These are phyloP conservation scores for Schizosaccharomyces lindneri DNA, from an alignment of 805 yeast genomes.

Conservation along the genomic window DNA sequence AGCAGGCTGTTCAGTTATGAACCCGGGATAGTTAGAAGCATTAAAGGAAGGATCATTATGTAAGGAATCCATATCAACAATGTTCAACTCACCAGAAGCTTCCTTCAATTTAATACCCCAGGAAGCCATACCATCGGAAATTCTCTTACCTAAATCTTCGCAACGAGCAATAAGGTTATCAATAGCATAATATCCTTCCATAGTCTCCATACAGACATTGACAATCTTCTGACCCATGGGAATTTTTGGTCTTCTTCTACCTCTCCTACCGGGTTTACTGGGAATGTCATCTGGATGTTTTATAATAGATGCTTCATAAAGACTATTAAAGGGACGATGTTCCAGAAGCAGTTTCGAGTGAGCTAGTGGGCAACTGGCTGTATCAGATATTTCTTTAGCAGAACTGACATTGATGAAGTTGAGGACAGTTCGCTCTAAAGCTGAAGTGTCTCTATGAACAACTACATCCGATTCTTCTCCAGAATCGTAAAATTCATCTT, in stretches of 20 bases:
- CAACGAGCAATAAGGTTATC: constrained; percentile 76
- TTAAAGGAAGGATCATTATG: not conserved
- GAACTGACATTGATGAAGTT: not conserved
- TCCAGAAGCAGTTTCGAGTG: not conserved
- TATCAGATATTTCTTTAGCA: not conserved
- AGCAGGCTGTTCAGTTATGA: constrained; percentile 45
- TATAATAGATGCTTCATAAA: not conserved
- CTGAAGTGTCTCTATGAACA: not conserved
- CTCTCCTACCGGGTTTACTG: not conserved
- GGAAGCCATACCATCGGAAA: constrained; percentile 42
- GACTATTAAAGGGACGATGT: not conserved
- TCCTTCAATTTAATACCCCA: constrained; percentile 76
- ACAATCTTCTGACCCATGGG: constrained; percentile 2
- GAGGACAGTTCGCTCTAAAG: not conserved
- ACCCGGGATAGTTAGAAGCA: not conserved
- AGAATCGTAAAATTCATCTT: not conserved
- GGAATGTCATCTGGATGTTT: not conserved
- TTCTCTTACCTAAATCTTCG: constrained; percentile 45
- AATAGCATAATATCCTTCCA: constrained; percentile 65
- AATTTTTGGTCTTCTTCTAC: not conserved
- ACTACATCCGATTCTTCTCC: not conserved
- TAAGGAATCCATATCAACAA: constrained; percentile 11
- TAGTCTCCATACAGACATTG: not conserved
- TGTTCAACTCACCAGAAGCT: constrained; percentile 36
- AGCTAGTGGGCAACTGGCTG: not conserved